A percentile compares a stretch with the other conserved stretches of the same genome.
phyloP scores from a whole-genome alignment of 192 early-diverging fungal genomes.

The Spinellus fusiger region DNA sequence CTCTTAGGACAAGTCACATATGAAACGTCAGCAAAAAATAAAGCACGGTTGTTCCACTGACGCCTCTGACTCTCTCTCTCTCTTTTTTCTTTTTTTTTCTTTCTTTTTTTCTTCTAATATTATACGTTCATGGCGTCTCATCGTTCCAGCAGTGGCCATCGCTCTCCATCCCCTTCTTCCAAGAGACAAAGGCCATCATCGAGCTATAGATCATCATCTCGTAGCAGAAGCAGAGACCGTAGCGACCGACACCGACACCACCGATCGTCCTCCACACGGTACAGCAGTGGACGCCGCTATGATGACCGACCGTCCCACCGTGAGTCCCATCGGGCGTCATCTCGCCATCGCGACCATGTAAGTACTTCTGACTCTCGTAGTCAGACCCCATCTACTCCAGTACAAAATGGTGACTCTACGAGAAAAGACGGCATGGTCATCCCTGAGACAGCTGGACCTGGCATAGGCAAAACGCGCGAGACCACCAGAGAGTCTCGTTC shows the following conservation, averaged over 20 bases:
- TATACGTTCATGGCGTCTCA: conserved; percentile 9
- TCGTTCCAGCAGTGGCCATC: conserved; percentile 19
- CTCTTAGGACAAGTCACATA: no score
- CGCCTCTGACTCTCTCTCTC: no score
- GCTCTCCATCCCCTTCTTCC: conserved; percentile 30
- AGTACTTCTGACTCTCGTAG: conserved; percentile 20
- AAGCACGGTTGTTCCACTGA: no score
- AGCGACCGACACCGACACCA: conserved; percentile 32
- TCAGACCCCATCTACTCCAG: conserved; percentile 7
- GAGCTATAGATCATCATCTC: conserved; percentile 2
- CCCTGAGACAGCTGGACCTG: conserved; percentile 1
- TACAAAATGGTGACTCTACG: conserved; percentile 15
- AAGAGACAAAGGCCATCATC: conserved; percentile 27
- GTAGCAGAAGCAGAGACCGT: conserved; percentile 43
- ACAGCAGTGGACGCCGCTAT: conserved; percentile 18
- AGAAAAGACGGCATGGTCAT: conserved; percentile 17
- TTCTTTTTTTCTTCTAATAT: conserved; percentile 11
- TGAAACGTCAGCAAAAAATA: no score
- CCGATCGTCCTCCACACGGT: conserved; percentile 15
- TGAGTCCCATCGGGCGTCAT: not conserved
- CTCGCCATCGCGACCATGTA: conserved; percentile 15
- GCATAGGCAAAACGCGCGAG: not conserved
- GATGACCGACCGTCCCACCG: conserved; percentile 23
- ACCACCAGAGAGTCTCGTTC: not conserved
- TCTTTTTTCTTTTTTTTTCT: conserved; percentile 6